A percentile compares a stretch with the other conserved stretches of the same genome.
phyloP scores from a whole-genome alignment of 2,329 filamentous ascomycete genomes.

The Fusarium citri region DNA sequence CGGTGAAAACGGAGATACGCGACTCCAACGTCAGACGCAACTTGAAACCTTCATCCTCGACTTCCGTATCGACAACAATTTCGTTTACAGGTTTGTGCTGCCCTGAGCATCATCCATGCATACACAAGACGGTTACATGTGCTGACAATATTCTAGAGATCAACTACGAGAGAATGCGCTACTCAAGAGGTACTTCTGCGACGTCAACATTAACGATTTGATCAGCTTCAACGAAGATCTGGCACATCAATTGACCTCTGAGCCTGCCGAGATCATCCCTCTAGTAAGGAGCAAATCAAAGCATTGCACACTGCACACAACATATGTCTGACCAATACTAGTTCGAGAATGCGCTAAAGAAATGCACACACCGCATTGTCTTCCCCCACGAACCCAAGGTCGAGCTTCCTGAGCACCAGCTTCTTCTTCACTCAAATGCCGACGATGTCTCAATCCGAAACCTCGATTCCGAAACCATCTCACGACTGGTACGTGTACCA shows the following conservation, averaged over 20 bases:
- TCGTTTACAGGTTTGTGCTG: constrained; percentile 83
- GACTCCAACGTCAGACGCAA: constrained; percentile 78
- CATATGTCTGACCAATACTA: constrained; percentile 52
- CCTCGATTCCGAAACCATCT: constrained; percentile 91
- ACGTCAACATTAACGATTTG: constrained; percentile 93
- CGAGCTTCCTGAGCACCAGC: constrained; percentile 87
- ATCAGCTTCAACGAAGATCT: constrained; percentile 97
- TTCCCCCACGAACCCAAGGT: constrained; percentile 78
- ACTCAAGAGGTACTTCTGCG: constrained; percentile 93
- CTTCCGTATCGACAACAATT: constrained; percentile 93
- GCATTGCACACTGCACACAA: too few species aligned
- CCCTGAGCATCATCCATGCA: not conserved
- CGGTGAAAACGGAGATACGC: constrained; percentile 74
- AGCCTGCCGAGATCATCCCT: constrained; percentile 92
- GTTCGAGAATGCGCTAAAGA: constrained; percentile 92
- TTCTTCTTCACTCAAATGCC: constrained; percentile 92
- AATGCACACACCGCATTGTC: constrained; percentile 93
- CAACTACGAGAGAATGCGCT: constrained; percentile 95
- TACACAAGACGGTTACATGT: not conserved
- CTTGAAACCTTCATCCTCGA: constrained; percentile 92
- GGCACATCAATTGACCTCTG: constrained; percentile 87
- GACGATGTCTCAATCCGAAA: constrained; percentile 94
- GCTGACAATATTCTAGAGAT: constrained; percentile 69
- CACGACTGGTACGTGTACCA: constrained; percentile 93
- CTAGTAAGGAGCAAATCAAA: constrained; percentile 67